phyloP scores from a whole-genome alignment of 495 filamentous ascomycete genomes.

The Daldinia decipiens region DNA sequence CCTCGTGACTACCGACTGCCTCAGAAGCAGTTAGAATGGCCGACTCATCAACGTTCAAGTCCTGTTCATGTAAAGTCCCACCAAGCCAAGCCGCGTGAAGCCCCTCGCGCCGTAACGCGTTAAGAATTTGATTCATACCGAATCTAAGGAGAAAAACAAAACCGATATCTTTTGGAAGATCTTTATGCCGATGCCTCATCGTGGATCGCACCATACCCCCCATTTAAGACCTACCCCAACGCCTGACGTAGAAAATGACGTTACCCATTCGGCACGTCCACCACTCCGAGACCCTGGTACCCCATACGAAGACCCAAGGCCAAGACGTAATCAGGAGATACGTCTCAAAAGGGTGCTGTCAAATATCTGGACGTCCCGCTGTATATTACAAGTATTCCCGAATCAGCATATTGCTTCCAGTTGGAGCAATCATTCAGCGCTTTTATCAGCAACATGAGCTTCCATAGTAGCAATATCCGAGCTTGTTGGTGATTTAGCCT shows the following conservation, averaged over 20 bases:
- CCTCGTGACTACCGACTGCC: conserved; percentile 2
- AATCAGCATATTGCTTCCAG: background rate
- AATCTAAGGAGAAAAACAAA: conserved; percentile 21
- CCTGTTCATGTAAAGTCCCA: conserved; percentile 18
- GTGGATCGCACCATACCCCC: conserved; percentile 20
- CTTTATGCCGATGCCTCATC: conserved; percentile 31
- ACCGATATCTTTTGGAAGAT: conserved; percentile 29
- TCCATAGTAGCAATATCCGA: conserved; percentile 46
- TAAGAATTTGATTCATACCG: conserved; percentile 24
- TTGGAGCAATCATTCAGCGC: conserved; percentile 26
- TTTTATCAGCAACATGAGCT: conserved; percentile 50
- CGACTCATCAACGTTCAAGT: conserved; percentile 27
- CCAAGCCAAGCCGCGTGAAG: conserved; percentile 14
- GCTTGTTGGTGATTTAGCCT: conserved; percentile 54
- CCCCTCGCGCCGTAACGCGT: conserved; percentile 15
- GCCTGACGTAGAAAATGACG: conserved; percentile 31
- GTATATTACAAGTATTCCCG: conserved; percentile 23
- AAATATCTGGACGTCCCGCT: background rate
- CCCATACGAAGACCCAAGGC: background rate
- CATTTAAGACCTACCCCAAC: conserved; percentile 34
- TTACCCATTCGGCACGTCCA: conserved; percentile 13
- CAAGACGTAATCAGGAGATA: conserved; percentile 9
- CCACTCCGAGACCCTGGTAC: conserved; percentile 1
- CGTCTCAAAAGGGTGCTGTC: conserved; percentile 1
- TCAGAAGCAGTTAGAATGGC: conserved; percentile 5